Evolutionary conservation across 2,329 filamentous ascomycete species (phyloP), one percentile per base, ranked within the genome.

Genomic region (Periconia macrospinosa): DNA sequence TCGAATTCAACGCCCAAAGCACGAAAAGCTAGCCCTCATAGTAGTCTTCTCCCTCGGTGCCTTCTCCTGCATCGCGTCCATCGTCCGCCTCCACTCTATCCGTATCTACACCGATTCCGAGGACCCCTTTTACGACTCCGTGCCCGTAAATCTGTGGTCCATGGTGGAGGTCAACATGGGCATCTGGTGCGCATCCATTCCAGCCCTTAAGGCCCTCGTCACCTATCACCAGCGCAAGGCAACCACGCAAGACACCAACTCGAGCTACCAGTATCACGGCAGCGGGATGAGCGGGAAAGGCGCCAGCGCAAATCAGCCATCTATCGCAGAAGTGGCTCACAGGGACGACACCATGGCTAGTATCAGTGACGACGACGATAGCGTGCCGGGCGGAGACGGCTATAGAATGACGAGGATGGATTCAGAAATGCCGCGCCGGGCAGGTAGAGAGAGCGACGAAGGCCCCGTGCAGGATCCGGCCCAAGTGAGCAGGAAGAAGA

Each of bases 111-210:
- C 64, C 37, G 70, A 75, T 14, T 71, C 72, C 9, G 73, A 74
- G 2, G 82, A 85, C 59, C 80, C 83, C 48, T 80, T 79, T 49
- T 85, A 80, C 85, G 91, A 93, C 68, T 88, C 88, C 1, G 90
- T 90, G 0, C 77, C 91, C n/a, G 89, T 91, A 0, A 87, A 95
- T 65, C 91, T 96, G 86, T 97, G 92, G 92, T 92, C 89, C 19
- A 89, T 88, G 33, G 85, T 97, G 54, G 92, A 97, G 74, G 90
- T 96, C 65, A 93, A 96, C 60, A 81, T 95, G 2, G 92, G 91
- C 19, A 92, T 96, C 61, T 86, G 90, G 50, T 95, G 91, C 68
- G 92, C 89, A 37, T 96, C 91, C 61, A 89, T 96, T 23, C 92
- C 92, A 6, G 91, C 89, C 0, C 78, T 96, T 50, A 97, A 96